A percentile compares a stretch with the other conserved stretches of the same genome.
These are phyloP conservation scores for Borovskyia barvae DNA, from an alignment of 208 protist species.

Conservation along the genomic window DNA sequence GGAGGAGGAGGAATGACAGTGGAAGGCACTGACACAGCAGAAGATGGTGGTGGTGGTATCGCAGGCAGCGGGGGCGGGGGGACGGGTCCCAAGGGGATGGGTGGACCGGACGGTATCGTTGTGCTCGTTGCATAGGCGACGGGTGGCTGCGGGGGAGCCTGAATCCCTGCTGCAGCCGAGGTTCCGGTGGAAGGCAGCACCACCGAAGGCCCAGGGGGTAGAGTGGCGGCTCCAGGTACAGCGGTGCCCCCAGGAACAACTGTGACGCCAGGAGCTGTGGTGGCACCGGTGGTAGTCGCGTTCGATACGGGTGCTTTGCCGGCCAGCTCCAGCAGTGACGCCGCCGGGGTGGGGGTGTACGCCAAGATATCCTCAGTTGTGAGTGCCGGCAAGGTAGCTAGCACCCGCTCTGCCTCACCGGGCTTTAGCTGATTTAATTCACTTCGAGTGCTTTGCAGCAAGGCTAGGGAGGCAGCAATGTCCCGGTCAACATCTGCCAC, in stretches of 20 bases:
- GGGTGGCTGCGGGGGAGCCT: background rate
- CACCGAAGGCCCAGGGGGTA: background rate
- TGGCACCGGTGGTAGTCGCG: background rate
- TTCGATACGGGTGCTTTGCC: background rate
- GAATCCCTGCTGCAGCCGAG: no score
- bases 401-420: slow-evolving; percentile 28
- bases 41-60: background rate
- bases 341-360: slow-evolving; percentile 4
- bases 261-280: background rate
- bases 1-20: background rate
- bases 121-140: background rate
- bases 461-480: slow-evolving; percentile 33
- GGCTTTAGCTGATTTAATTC: slow-evolving; percentile 49
- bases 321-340: background rate
- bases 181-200: no score
- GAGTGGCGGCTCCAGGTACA: background rate
- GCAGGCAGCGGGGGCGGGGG: slow-evolving; percentile 12
- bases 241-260: no score
- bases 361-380: slow-evolving; percentile 15
- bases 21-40: background rate
- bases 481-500: slow-evolving; percentile 51
- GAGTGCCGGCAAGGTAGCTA: slow-evolving; percentile 13
- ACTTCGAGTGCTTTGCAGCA: slow-evolving; percentile 44
- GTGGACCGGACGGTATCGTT: background rate
- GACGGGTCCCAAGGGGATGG: background rate